Evolutionary conservation across 1,139 yeast genomes (phyloP), one percentile per base, ranked within the genome.

Genomic region (Zygoascus hellenicus): DNA sequence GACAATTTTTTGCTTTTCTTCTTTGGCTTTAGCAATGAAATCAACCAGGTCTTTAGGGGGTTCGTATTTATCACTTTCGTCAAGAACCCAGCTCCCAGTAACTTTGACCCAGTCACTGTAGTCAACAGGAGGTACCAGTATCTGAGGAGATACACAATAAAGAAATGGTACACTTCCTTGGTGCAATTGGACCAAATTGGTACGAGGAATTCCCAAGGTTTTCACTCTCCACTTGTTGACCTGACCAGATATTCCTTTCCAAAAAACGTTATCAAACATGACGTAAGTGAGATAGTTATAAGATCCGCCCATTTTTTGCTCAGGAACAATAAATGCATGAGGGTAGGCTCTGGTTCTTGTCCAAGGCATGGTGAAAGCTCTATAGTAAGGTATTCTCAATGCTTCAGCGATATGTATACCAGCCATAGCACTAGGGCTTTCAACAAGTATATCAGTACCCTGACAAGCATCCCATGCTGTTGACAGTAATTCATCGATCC

Each of bases 321-420:
- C 97, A 0, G 97, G 97, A 4, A 88, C 96, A 58, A 90, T 81
- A 56, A 90, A 89, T 0, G 97, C 97, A 69, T 90, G 97, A 1
- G 97, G 97, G 61, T 90, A 90, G 0, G 96, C 95, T 54, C 95
- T 75, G 0, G 97, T 90, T 56, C 96, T 70, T 0, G 97, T 87
- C 97, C 97, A 90, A 0, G 97, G 97, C 97, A 90, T 90, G 0
- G 97, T 92, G 61, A 90, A 92, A 0, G 97, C 97, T 57, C 97
- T 73, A 71, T 86, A 85, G 61, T 90, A 90, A 0, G 97, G 96
- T 46, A 90, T 84, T 14, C 81, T 78, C 49, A 90, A 67, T 0
- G 95, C 95, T 62, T 90, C 97, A 0, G 97, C 97, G 50, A 92
- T 84, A 61, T 90, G 97, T 37, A 90, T 78, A 9, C 97, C 97